Conservation (phyloP, 257 asterid species). For the Solanum gandarillasii region DNA sequence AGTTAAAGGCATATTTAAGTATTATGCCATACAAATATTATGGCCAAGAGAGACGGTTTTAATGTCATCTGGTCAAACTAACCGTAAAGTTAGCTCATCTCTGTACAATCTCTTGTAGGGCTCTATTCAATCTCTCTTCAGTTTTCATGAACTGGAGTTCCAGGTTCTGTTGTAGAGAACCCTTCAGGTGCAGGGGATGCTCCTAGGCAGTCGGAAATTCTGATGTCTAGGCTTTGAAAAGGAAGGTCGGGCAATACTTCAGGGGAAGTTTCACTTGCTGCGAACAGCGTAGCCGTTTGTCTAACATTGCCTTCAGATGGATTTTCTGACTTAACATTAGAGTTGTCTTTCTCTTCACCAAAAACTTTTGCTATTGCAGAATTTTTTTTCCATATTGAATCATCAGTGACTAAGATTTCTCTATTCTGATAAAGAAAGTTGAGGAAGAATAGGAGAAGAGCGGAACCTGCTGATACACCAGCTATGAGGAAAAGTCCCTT, state of each 20-base stretch:
- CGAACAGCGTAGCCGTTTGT: not conserved
- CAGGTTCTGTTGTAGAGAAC: slow-evolving; percentile 16
- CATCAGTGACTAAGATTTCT: slow-evolving; percentile 6
- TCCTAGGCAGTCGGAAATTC: slow-evolving; percentile 2
- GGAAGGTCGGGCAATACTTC: not conserved
- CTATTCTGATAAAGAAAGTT: slow-evolving; percentile 24
- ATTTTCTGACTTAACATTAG: not conserved
- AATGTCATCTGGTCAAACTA: not conserved
- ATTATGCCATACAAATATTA: not conserved
- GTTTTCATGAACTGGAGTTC: slow-evolving; percentile 15
- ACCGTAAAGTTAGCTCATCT: not conserved
- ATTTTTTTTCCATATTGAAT: slow-evolving; percentile 20
- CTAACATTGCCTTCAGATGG: not conserved
- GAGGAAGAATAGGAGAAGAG: slow-evolving; percentile 24
- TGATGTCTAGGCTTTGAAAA: slow-evolving; percentile 12
- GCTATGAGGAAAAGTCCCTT: slow-evolving; percentile 26
- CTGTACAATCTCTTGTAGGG: not conserved
- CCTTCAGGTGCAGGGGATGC: slow-evolving; percentile 9
- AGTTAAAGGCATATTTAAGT: too few species aligned
- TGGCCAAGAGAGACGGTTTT: not conserved
- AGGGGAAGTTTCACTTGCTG: not conserved
- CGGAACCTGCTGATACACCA: slow-evolving; percentile 17
- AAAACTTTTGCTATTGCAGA: slow-evolving; percentile 21
- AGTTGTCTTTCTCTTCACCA: slow-evolving; percentile 9
- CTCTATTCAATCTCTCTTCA: not conserved